Conservation (phyloP, 1,284 basidiomycete genomes). For the Puccinia polysora region DNA sequence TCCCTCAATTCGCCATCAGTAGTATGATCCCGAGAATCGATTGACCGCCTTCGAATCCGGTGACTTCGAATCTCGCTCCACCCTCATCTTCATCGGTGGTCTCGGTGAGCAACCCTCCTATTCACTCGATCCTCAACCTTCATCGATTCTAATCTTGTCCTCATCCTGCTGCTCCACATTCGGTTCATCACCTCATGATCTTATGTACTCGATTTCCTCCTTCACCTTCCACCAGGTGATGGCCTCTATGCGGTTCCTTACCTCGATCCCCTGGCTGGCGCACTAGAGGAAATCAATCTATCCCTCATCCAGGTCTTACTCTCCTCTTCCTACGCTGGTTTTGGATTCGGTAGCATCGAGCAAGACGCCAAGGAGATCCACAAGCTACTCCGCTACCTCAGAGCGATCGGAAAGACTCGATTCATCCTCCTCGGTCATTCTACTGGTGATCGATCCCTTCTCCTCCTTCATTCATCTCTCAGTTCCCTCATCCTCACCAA, state of each 20-base stretch:
- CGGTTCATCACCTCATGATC: no score
- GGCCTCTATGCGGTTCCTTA: conserved; percentile 25
- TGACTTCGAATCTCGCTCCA: background rate
- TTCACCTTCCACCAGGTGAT: conserved; percentile 29
- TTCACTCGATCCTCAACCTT: background rate
- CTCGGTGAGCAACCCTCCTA: conserved; percentile 11
- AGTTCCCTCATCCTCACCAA: background rate
- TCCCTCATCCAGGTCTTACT: conserved; percentile 30
- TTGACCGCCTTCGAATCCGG: conserved; percentile 40
- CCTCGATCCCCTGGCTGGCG: conserved; percentile 2
- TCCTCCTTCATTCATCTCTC: background rate
- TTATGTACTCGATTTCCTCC: no score
- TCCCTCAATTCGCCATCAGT: background rate
- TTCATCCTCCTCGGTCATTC: conserved; percentile 38
- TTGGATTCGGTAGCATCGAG: conserved; percentile 10
- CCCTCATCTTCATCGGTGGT: conserved; percentile 31
- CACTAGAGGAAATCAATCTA: conserved; percentile 13
- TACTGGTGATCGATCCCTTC: conserved; percentile 11
- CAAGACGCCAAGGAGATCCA: conserved; percentile 13
- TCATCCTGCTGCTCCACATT: no score
- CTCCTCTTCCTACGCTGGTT: conserved; percentile 34
- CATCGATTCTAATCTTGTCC: no score
- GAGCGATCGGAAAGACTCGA: conserved; percentile 8
- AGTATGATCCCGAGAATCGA: conserved; percentile 26
- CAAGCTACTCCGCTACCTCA: conserved; percentile 8